Evolutionary conservation across 768 basidiomycete genomes (phyloP).

Genomic region (Heimioporus sp.): DNA sequence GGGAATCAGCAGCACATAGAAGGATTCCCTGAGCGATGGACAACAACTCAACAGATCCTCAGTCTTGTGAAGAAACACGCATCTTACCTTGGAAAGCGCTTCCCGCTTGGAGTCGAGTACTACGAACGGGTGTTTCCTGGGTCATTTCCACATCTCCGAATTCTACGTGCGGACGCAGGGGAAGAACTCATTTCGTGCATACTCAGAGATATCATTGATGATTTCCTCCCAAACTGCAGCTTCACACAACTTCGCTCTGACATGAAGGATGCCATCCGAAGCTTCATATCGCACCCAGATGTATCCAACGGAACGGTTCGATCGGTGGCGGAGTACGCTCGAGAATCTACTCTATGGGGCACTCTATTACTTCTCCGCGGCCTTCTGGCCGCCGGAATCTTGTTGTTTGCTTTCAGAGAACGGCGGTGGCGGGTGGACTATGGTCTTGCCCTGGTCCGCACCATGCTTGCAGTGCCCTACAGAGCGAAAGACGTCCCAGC

Average conservation of each 20-base stretch:
- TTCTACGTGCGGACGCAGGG: constrained; percentile 6
- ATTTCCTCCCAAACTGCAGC: constrained; percentile 6
- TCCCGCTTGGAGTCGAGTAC: constrained; percentile 5
- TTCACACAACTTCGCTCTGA: background rate
- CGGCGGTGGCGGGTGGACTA: constrained; percentile 28
- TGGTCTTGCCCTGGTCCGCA: constrained; percentile 7
- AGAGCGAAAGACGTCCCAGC: constrained; percentile 28
- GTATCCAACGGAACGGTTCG: background rate
- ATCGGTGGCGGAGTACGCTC: background rate
- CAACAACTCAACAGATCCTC: constrained; percentile 37
- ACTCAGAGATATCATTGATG: constrained; percentile 2
- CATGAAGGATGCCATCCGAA: background rate
- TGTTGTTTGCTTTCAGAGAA: constrained; percentile 19
- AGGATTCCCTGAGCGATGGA: constrained; percentile 43
- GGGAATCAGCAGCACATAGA: constrained; percentile 38
- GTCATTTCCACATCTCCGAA: constrained; percentile 8
- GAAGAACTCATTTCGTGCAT: constrained; percentile 4
- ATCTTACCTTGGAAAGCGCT: background rate
- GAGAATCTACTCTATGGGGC: constrained; percentile 3
- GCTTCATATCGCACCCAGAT: constrained; percentile 8
- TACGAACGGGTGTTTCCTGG: background rate
- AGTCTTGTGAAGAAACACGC: constrained; percentile 21
- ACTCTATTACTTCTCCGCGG: constrained; percentile 22
- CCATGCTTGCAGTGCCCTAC: constrained; percentile 27
- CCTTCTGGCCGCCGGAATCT: constrained; percentile 19